Base-by-base conservation (phyloP, 2,329 filamentous ascomycete genomes). In the Amauroascus niger region DNA sequence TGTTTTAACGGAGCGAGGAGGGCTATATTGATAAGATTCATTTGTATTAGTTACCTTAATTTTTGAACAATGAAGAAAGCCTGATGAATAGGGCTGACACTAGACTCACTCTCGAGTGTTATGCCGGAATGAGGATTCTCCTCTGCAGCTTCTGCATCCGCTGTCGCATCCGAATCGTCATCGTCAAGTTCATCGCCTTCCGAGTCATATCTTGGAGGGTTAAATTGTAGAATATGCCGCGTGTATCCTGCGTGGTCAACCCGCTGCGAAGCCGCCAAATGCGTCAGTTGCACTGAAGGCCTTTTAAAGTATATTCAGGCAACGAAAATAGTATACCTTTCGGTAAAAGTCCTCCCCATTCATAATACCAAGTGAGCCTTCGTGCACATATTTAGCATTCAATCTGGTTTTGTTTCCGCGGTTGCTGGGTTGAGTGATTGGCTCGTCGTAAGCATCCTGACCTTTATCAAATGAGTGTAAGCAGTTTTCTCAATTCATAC, bases 171-270 rank as follows among this genome's bases (percentile, higher is more conserved):
- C 61, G 76, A 76, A 63, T 81, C 78, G 55, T 78, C 75, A 20
- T 76, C 74, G 33, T 81, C 78, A 46, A 82, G 71, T 56, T 82
- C 76, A 58, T 81, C 80, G 52, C 81, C 81, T 62, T 84, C 79
- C n/a, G 77, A 78, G 62, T 84, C 81, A 64, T 78, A 81, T 58
- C 78, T 75, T 49, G 73, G 71, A 5, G 81, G 81, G 55, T 82
- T 83, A 39, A 71, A 74, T 58, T 76, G 72, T 46, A 84, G 71
- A 49, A 82, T 81, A 62, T 78, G 74, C 61, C 81, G 74, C 40
- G 74, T 71, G 65, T 83, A 82, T 45, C 81, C 81, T 40, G 79
- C 80, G 63, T 84, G 80, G 44, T 80, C 76, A 58, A 83, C 74
- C 67, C 73, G 77, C 78, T 82, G 56, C 57, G 20, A 14, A 47